Conservation (phyloP, 129 eudicot species). For the Helianthus tuberosus region DNA sequence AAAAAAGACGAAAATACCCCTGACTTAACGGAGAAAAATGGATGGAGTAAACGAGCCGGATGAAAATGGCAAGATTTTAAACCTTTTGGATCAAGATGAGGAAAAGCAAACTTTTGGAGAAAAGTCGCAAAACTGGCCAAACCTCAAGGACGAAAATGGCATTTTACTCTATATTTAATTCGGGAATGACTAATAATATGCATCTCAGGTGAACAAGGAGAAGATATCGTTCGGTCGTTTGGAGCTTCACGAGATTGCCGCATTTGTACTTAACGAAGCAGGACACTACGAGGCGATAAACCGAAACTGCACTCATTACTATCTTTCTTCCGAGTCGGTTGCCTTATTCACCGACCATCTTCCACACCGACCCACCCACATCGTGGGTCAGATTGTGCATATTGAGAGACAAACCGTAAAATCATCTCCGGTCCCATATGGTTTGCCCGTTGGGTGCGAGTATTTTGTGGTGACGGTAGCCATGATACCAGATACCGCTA, state of each 20-base stretch:
- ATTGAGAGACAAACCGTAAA: slow-evolving; percentile 69
- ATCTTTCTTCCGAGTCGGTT: slow-evolving; percentile 84
- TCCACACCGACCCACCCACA: slow-evolving; percentile 72
- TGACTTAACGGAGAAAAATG: too few relatives aligned
- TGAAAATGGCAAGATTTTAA: too few relatives aligned
- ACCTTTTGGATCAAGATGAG: too few relatives aligned
- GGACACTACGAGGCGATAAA: slow-evolving; percentile 91
- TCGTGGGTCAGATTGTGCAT: slow-evolving; percentile 89
- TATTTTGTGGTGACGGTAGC: slow-evolving; percentile 96
- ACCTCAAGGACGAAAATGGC: too few relatives aligned
- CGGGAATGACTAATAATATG: background rate
- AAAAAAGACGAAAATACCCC: too few relatives aligned
- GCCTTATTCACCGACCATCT: slow-evolving; percentile 79
- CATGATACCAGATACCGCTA: slow-evolving; percentile 82
- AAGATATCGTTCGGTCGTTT: slow-evolving; percentile 80
- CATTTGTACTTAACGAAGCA: slow-evolving; percentile 68
- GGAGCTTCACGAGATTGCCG: slow-evolving; percentile 92
- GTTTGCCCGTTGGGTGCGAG: slow-evolving; percentile 87
- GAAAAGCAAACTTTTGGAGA: too few relatives aligned
- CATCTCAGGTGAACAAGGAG: slow-evolving; percentile 82
- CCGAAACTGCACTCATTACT: slow-evolving; percentile 78
- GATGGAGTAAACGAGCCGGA: too few relatives aligned
- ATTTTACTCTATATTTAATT: background rate
- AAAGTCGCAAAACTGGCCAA: too few relatives aligned
- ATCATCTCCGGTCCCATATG: slow-evolving; percentile 55